Evolutionary conservation across 805 yeast genomes (phyloP), one percentile per base, ranked within the genome.

Genomic region (Candida quercuum): DNA sequence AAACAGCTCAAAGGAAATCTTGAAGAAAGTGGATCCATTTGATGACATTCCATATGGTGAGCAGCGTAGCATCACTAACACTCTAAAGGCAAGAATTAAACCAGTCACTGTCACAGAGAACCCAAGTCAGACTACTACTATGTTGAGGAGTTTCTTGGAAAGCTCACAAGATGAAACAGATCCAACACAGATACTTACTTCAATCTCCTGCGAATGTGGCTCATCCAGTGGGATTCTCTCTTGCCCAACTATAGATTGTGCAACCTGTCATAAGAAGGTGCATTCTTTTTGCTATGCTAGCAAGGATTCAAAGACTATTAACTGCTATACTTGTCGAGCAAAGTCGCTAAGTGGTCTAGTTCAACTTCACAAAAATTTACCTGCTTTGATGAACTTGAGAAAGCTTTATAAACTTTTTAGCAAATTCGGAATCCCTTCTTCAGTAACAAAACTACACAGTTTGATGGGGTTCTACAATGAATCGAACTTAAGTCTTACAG

Each of bases 271-370:
- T 5, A 47, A 49, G 26, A 22, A 28, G 8, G 48, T 66, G 6
- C 71, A 67, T 43, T 50, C 59, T 0, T 41, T 51, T 12, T 66
- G 69, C 32, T 66, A 67, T 43, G 69, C n/a, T n/a, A n/a, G n/a
- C n/a, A n/a, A n/a, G 65, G 5, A 13, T 34, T 19, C 51, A 46
- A 27, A 27, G 14, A 8, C 32, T 12, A 38, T 48, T 22, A 35
- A 42, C 39, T 63, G 63, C 38, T 37, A 58, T 32, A 32, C 50
- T 1, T 59, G 69, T 37, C 40, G 57, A 18, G 40, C 46, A 19
- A 45, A 43, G 9, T 22, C 52, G 17, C 27, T 45, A 4, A 45
- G 54, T 5, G 47, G 38, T 3, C n/a, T n/a, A n/a, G 15, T 52
- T 16, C 27, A 35, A 3, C 29, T 48, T 1, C 43, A 52, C 23